Evolutionary conservation across 352 stramenopile genomes (phyloP), one percentile per base, ranked within the genome.

Genomic region (Blastocystis sp.): DNA sequence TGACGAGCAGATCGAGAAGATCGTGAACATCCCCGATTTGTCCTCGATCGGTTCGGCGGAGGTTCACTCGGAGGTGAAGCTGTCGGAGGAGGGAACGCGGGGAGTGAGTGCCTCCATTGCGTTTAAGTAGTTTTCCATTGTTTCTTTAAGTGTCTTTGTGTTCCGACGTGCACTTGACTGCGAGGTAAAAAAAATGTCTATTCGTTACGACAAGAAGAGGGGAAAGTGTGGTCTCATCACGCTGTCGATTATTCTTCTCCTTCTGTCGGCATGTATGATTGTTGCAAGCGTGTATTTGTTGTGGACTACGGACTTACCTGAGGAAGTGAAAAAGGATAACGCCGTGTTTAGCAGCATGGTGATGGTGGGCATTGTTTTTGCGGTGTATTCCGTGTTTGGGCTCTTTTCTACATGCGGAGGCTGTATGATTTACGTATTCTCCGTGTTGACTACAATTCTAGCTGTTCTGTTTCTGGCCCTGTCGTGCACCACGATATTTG

Each of bases 1-100:
- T 45, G 65, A 88, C 2, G 40, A 62, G 69, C n/a, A 77, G 43
- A 77, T 77, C 28, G 19, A 77, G 21, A 77, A 77, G 66, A 77
- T 77, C 21, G 28, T 77, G 11, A 19, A 77, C 14, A 59, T 45
- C 14, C 66, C 66, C 9, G 56, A 60, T 77, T 40, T 77, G 34
- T n/a, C 48, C 23, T 17, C n/a, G 7, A 69, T 69, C 21, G 17
- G 17, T 11, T 19, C 21, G 34, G 66, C 56, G 66, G 28, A 23
- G 38, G 19, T 77, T 19, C 56, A n/a, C 14, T n/a, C 48, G 43
- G 66, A 77, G 43, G 56, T 59, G 34, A 77, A 9, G 28, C 28
- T 34, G 28, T 34, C 28, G 28, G 28, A 34, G 28, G 28, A 34
- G 28, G 28, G 28, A 34, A 45, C 66, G 66, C 28, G 28, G 28